Conservation (phyloP, 2,329 filamentous ascomycete genomes). For the Arthrobotrys entomopaga region DNA sequence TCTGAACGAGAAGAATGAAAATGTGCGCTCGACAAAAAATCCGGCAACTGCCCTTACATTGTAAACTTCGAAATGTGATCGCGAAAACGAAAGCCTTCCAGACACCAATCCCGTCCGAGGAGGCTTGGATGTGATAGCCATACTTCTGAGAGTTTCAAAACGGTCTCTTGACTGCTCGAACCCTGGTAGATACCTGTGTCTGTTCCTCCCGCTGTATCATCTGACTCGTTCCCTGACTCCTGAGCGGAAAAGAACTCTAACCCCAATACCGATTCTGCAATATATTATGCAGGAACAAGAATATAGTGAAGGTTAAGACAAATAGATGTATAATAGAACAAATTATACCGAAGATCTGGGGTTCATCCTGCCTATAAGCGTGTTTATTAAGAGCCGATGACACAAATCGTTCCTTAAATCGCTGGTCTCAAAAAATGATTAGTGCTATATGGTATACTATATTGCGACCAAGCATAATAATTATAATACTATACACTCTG, state of each 20-base stretch:
- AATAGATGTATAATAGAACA: conserved; percentile 51
- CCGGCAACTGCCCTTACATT: conserved; percentile 42
- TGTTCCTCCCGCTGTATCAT: conserved; percentile 40
- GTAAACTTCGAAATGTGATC: conserved; percentile 35
- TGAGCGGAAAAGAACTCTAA: conserved; percentile 39
- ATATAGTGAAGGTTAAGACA: conserved; percentile 44
- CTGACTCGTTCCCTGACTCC: conserved; percentile 45
- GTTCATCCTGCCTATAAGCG: conserved; percentile 53
- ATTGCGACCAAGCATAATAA: conserved; percentile 24
- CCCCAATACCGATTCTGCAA: conserved; percentile 44
- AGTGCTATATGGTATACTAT: conserved; percentile 21
- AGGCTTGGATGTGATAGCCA: conserved; percentile 47
- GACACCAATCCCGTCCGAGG: conserved; percentile 35
- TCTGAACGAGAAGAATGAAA: conserved; percentile 7
- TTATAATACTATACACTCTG: conserved; percentile 25
- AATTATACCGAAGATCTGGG: conserved; percentile 55
- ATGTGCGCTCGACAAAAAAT: conserved; percentile 23
- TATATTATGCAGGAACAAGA: conserved; percentile 54
- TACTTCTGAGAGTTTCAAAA: conserved; percentile 53
- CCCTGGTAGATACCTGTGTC: conserved; percentile 12
- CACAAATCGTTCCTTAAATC: conserved; percentile 30
- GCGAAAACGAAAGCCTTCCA: too few relatives aligned
- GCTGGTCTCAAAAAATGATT: conserved; percentile 33
- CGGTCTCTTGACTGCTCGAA: conserved; percentile 6
- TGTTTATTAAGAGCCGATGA: conserved; percentile 48